Base-by-base conservation (phyloP, 805 yeast genomes). In the Nadsonia fulvescens region DNA sequence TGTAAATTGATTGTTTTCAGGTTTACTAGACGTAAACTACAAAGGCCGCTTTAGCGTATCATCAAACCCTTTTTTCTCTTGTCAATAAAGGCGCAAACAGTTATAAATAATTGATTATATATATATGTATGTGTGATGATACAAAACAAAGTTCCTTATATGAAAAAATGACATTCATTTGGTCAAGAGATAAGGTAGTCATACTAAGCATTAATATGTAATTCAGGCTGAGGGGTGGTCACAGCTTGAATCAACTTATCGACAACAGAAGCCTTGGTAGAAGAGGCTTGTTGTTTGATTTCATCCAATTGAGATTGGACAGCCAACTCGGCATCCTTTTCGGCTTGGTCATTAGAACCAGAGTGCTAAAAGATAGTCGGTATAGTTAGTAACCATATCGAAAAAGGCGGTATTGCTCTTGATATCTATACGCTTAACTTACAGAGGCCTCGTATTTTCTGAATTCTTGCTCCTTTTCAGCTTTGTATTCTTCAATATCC, bases 401-500 rank as follows among this genome's bases (percentile, higher is more conserved):
- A 9, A 12, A 10, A 8, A 3, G 3, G n/a, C n/a, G 8, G 7
- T 18, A 29, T n/a, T 20, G 7, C 14, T 1, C 8, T 15, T 16
- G 6, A n/a, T n/a, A n/a, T n/a, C n/a, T 4, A 8, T 9, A 16
- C 9, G 20, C 9, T 11, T 8, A 12, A 40, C 54, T 13, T 39
- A 53, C 58, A 43, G 71, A 69, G 20, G 61, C 53, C 49, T 79
- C 89, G 43, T 61, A 72, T 36, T 66, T 56, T 46, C 66, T 63
- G 53, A 86, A 68, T 54, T 86, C 94, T 24, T 54, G 57, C 37
- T 83, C 94, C 59, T 83, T 86, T 49, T 70, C 66, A 26, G 61
- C 49, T 61, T 78, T 83, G 66, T 89, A 89, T 30, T 69, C 72
- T 37, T 71, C 76, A 42, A 89, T 79, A 53, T 89, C 98, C 30